Evolutionary conservation across 768 basidiomycete genomes (phyloP).

Genomic region (Boletus fagicola): DNA sequence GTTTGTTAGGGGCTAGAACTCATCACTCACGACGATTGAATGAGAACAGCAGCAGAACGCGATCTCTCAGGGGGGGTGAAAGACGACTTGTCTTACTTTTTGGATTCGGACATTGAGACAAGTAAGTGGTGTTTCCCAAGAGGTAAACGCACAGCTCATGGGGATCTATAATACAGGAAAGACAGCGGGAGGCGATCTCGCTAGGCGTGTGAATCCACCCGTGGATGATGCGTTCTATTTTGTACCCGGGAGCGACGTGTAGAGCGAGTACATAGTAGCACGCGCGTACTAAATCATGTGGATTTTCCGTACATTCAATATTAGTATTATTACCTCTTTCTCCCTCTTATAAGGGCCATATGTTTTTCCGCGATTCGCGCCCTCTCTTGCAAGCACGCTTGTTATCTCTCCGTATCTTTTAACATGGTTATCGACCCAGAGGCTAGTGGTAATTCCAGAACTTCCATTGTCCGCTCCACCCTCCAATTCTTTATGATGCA

Average conservation of each 20-base stretch:
- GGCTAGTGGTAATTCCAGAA: neutral
- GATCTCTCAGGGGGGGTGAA: neutral
- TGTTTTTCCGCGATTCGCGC: too few relatives aligned
- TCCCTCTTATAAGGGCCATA: too few relatives aligned
- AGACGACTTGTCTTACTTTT: neutral
- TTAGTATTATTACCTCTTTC: neutral
- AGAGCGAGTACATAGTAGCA: neutral
- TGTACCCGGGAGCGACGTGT: neutral
- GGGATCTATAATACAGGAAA: neutral
- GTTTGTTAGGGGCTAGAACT: neutral
- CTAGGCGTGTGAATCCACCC: neutral
- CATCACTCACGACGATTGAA: neutral
- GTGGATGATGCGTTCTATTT: neutral
- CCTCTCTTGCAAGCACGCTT: neutral
- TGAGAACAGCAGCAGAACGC: neutral
- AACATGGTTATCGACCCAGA: neutral
- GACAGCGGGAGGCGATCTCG: neutral
- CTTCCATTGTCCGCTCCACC: neutral
- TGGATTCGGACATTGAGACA: neutral
- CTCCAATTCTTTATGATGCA: too few relatives aligned
- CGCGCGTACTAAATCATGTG: neutral
- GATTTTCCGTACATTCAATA: neutral
- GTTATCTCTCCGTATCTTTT: neutral
- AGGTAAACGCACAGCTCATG: neutral
- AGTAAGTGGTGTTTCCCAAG: neutral